These are phyloP conservation scores for Polychytrium aggregatum DNA, from an alignment of 192 early-diverging fungal genomes.

Conservation along the genomic window DNA sequence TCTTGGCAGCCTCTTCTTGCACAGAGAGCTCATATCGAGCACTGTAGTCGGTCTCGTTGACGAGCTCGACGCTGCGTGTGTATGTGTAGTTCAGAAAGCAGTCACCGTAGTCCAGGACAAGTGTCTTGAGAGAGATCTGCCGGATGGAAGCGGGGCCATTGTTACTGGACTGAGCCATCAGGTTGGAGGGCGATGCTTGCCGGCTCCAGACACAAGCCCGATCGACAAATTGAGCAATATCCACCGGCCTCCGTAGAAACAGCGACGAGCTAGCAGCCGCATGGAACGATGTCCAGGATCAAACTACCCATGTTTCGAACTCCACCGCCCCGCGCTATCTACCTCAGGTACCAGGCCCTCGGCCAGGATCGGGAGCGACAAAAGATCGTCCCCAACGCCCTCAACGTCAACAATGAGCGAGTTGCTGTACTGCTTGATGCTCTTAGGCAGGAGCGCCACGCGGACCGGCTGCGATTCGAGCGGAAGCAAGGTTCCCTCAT, in stretches of 20 bases:
- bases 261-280: no score
- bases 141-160: no score
- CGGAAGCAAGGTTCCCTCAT: slow-evolving; percentile 21
- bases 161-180: neutral
- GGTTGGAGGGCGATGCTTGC: slow-evolving; percentile 1
- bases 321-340: no score
- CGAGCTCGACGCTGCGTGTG: slow-evolving; percentile 19
- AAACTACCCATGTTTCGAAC: no score
- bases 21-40: slow-evolving; percentile 30
- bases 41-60: slow-evolving; percentile 30
- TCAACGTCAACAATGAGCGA: slow-evolving; percentile 32
- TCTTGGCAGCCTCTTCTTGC: slow-evolving; percentile 35
- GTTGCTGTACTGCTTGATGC: slow-evolving; percentile 19
- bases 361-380: slow-evolving; percentile 24
- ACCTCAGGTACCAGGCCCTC: slow-evolving; percentile 43
- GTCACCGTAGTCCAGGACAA: slow-evolving; percentile 29
- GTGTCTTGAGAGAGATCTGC: slow-evolving; percentile 23
- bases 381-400: slow-evolving; percentile 26
- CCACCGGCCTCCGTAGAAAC: no score
- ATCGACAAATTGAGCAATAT: no score
- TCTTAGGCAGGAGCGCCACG: slow-evolving; percentile 30
- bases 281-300: no score
- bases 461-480: slow-evolving; percentile 7
- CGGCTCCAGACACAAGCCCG: slow-evolving; percentile 1
- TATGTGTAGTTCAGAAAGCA: slow-evolving; percentile 40